Evolutionary conservation across 2,329 filamentous ascomycete genomes (phyloP).

Genomic region (Leptographium wingfieldii): DNA sequence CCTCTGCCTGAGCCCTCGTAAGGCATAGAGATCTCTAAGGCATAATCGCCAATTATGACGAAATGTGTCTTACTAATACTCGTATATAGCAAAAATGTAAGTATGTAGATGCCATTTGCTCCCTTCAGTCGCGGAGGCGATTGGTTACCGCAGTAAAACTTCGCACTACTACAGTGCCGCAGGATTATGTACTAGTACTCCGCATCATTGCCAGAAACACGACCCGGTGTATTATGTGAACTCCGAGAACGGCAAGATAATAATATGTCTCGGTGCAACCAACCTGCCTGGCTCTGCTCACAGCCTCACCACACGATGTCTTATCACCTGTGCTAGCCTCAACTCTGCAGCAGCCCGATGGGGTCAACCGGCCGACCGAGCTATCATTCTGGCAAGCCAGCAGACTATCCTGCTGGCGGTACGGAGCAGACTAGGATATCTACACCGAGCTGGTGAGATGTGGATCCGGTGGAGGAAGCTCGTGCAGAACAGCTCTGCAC

Average conservation of each 20-base stretch:
- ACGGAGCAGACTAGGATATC: background rate
- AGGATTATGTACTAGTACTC: no score
- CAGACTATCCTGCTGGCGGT: background rate
- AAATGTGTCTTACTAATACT: background rate
- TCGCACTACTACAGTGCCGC: no score
- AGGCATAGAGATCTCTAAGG: conserved; percentile 12
- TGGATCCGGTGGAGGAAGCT: background rate
- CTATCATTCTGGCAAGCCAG: conserved; percentile 4
- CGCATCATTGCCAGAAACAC: background rate
- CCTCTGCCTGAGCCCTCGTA: conserved; percentile 2
- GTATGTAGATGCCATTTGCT: no score
- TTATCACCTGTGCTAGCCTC: background rate
- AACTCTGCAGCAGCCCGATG: background rate
- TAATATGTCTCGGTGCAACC: no score
- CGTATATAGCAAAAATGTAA: no score
- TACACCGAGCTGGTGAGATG: background rate
- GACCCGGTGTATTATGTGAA: background rate
- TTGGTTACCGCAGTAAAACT: no score
- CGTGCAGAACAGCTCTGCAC: background rate
- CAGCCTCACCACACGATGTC: background rate
- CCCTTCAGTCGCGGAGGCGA: no score
- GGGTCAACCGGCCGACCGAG: conserved; percentile 4
- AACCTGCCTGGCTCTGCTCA: background rate
- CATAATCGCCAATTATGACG: conserved; percentile 3
- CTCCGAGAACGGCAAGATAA: no score